phyloP scores from a whole-genome alignment of 257 asterid species.

The Pogostemon cablin region DNA sequence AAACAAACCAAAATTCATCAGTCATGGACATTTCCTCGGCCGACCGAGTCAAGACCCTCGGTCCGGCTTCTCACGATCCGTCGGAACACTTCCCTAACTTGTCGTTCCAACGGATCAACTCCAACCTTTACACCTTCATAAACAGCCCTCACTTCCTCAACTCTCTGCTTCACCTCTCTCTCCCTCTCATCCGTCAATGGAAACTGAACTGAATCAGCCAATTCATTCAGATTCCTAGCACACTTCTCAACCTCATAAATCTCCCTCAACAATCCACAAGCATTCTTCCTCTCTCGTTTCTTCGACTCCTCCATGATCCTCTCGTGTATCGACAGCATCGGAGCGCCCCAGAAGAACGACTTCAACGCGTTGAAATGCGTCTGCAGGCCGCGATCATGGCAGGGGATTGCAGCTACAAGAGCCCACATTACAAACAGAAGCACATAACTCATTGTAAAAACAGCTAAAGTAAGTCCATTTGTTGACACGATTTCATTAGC shows the following conservation, averaged over 20 bases:
- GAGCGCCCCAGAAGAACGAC: slow-evolving; percentile 74
- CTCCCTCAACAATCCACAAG: slow-evolving; percentile 83
- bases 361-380: slow-evolving; percentile 57
- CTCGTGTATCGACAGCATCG: slow-evolving; percentile 72
- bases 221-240: slow-evolving; percentile 50
- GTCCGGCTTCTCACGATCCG: slow-evolving; percentile 72
- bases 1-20: slow-evolving; percentile 1
- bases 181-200: slow-evolving; percentile 70
- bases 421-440: slow-evolving; percentile 83
- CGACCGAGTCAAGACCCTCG: slow-evolving; percentile 60
- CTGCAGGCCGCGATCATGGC: slow-evolving; percentile 95
- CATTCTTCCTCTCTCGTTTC: slow-evolving; percentile 66
- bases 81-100: slow-evolving; percentile 81
- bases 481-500: slow-evolving; percentile 65
- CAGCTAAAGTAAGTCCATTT: slow-evolving; percentile 61
- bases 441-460: slow-evolving; percentile 79
- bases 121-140: slow-evolving; percentile 57
- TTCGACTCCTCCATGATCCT: slow-evolving; percentile 80
- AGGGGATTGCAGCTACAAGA: slow-evolving; percentile 96
- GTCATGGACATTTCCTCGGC: slow-evolving; percentile 37
- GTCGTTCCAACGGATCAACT: slow-evolving; percentile 76
- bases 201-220: slow-evolving; percentile 55
- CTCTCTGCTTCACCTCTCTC: slow-evolving; percentile 63
- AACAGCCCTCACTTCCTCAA: slow-evolving; percentile 58
- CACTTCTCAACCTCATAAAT: slow-evolving; percentile 76